A percentile compares a stretch with the other conserved stretches of the same genome.
These are phyloP conservation scores for Rutstroemia sp. DNA, from an alignment of 2,329 filamentous ascomycete genomes.

Conservation along the genomic window DNA sequence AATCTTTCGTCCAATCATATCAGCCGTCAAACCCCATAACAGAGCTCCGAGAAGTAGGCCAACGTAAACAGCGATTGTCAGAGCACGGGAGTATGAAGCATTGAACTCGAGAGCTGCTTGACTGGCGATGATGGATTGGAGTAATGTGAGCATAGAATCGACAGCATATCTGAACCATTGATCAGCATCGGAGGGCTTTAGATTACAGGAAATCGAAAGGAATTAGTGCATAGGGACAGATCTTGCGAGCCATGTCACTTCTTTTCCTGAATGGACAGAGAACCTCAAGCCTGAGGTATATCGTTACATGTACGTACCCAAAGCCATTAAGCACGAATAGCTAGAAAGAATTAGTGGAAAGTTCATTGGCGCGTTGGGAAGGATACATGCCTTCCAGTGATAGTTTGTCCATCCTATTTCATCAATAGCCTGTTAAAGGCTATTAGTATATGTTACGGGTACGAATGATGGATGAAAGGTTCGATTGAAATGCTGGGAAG, in stretches of 20 bases:
- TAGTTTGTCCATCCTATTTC: constrained; percentile 46
- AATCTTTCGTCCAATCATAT: constrained; percentile 59
- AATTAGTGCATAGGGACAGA: too few species aligned
- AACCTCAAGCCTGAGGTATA: neutral
- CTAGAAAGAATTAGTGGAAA: constrained; percentile 1
- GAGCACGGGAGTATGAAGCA: constrained; percentile 44
- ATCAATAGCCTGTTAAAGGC: constrained; percentile 36
- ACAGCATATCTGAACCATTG: constrained; percentile 43
- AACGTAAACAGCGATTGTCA: constrained; percentile 55
- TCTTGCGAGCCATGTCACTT: too few species aligned
- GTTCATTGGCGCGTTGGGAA: neutral
- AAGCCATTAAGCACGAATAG: constrained; percentile 55
- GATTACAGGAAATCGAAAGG: neutral
- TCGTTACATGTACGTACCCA: constrained; percentile 34
- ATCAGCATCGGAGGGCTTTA: neutral
- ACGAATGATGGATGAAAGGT: neutral
- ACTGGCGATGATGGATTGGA: constrained; percentile 55
- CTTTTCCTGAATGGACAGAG: too few species aligned
- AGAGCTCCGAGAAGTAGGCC: constrained; percentile 49
- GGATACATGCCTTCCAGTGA: constrained; percentile 38
- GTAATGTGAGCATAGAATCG: constrained; percentile 47
- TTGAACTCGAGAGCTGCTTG: constrained; percentile 53
- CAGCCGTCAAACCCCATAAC: constrained; percentile 62
- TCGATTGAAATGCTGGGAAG: neutral
- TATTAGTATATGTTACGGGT: neutral